Conservation (phyloP, 345 rosid species). For the Lumnitzera racemosa region DNA sequence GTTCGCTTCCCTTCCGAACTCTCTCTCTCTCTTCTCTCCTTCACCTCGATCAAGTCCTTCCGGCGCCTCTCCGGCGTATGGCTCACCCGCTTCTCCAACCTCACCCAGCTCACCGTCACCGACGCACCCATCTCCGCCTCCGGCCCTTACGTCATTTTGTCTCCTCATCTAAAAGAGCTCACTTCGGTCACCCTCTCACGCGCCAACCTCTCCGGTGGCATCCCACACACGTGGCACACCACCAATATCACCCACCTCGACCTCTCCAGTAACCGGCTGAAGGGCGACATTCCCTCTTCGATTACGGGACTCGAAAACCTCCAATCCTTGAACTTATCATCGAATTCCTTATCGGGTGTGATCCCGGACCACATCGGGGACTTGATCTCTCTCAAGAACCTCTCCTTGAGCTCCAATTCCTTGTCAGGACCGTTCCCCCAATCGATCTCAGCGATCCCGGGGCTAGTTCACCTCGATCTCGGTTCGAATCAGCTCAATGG, state of each 20-base stretch:
- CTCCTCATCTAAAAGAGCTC: slow-evolving; percentile 55
- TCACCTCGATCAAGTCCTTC: slow-evolving; percentile 53
- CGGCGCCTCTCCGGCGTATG: slow-evolving; percentile 62
- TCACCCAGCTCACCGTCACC: slow-evolving; percentile 68
- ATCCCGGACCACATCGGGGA: slow-evolving; percentile 61
- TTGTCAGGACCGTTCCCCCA: slow-evolving; percentile 79
- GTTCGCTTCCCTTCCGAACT: slow-evolving; percentile 62
- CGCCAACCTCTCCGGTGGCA: slow-evolving; percentile 57
- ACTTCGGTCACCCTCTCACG: slow-evolving; percentile 51
- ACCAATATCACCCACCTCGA: slow-evolving; percentile 67
- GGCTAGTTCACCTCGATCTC: slow-evolving; percentile 70
- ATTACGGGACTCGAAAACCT: slow-evolving; percentile 60
- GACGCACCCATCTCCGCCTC: slow-evolving; percentile 48
- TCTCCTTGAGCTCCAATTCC: slow-evolving; percentile 69
- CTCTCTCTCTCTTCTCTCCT: slow-evolving; percentile 47
- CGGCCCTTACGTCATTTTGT: slow-evolving; percentile 74
- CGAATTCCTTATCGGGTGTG: slow-evolving; percentile 54
- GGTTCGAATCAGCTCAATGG: slow-evolving; percentile 86
- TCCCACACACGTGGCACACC: slow-evolving; percentile 41
- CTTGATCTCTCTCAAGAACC: slow-evolving; percentile 54
- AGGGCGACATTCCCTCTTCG: slow-evolving; percentile 65
- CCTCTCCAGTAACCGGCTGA: slow-evolving; percentile 64
- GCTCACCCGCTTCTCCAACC: slow-evolving; percentile 63
- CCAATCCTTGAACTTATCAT: slow-evolving; percentile 50
- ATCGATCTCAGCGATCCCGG: slow-evolving; percentile 66